A percentile compares a stretch with the other conserved stretches of the same genome.
Conservation (phyloP, 2,329 filamentous ascomycete genomes). For the Colletotrichum zoysiae region DNA sequence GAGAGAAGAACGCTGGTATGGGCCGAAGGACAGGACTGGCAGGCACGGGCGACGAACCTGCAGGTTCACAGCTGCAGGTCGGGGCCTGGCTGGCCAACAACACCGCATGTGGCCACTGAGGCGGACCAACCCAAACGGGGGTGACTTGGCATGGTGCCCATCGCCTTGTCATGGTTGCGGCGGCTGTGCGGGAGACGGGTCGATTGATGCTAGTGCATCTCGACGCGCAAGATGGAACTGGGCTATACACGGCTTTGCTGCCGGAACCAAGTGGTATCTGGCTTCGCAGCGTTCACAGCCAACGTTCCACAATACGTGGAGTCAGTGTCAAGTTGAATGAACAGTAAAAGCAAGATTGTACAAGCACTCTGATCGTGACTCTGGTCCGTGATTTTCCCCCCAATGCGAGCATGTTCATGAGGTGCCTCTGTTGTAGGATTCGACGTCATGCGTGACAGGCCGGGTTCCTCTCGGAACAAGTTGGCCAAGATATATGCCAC, state of each 20-base stretch:
- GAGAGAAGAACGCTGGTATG: conserved; percentile 31
- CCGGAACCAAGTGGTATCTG: conserved; percentile 39
- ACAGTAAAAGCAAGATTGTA: conserved; percentile 17
- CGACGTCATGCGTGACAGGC: background rate
- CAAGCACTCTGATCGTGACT: conserved; percentile 1
- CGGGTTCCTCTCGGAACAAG: background rate
- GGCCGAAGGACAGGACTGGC: conserved; percentile 34
- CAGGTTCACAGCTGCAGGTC: conserved; percentile 30
- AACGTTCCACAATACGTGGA: conserved; percentile 21
- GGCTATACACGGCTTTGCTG: conserved; percentile 23
- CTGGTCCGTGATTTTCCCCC: background rate
- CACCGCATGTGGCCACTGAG: conserved; percentile 34
- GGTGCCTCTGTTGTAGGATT: background rate
- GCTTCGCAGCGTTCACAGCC: conserved; percentile 29
- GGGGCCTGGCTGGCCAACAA: conserved; percentile 28
- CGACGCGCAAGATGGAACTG: conserved; percentile 22
- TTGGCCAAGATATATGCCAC: background rate
- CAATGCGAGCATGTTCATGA: background rate
- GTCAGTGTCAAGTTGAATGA: conserved; percentile 34
- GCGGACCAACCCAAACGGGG: conserved; percentile 16
- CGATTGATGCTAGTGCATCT: conserved; percentile 41
- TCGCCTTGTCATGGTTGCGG: conserved; percentile 3
- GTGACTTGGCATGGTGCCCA: conserved; percentile 14
- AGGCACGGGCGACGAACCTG: conserved; percentile 22
- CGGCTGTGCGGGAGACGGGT: conserved; percentile 27